A percentile compares a stretch with the other conserved stretches of the same genome.
Evolutionary conservation across 2,329 filamentous ascomycete genomes (phyloP).

Genomic region (Lasiodiplodia citricola): DNA sequence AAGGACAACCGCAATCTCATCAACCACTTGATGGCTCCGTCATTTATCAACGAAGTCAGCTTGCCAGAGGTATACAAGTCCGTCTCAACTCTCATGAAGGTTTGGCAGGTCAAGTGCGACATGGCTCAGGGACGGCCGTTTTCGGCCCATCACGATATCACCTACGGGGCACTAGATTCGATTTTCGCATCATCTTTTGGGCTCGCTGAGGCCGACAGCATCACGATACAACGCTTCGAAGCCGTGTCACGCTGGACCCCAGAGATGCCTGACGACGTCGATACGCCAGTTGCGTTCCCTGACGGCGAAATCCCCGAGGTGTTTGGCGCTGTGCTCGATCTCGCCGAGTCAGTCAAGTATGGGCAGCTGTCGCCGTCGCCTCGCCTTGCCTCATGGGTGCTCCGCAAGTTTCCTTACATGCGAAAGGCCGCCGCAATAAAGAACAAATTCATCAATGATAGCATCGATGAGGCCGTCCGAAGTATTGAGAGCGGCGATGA

Average conservation of each 20-base stretch:
- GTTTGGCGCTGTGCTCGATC: not conserved
- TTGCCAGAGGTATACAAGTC: constrained; percentile 43
- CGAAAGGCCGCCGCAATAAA: not conserved
- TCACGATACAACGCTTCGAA: constrained; percentile 4
- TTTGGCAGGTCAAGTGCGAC: constrained; percentile 43
- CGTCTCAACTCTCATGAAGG: constrained; percentile 37
- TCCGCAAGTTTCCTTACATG: not conserved
- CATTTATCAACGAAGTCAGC: constrained; percentile 42
- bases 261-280: constrained; percentile 3
- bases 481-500: not conserved
- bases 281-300: not conserved
- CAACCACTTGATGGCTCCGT: constrained; percentile 46
- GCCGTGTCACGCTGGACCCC: constrained; percentile 9
- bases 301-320: constrained; percentile 19
- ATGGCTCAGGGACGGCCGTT: constrained; percentile 42
- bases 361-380: constrained; percentile 20
- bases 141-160: constrained; percentile 39
- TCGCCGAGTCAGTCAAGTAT: constrained; percentile 12
- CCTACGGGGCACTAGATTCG: constrained; percentile 31
- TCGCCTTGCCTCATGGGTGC: not conserved
- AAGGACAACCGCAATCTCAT: constrained; percentile 43
- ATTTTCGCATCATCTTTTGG: constrained; percentile 26
- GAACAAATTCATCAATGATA: not conserved
- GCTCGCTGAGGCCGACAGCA: constrained; percentile 26
- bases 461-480: not conserved